Base-by-base conservation (phyloP, 441 rosid genomes). In the Breynia disticha region DNA sequence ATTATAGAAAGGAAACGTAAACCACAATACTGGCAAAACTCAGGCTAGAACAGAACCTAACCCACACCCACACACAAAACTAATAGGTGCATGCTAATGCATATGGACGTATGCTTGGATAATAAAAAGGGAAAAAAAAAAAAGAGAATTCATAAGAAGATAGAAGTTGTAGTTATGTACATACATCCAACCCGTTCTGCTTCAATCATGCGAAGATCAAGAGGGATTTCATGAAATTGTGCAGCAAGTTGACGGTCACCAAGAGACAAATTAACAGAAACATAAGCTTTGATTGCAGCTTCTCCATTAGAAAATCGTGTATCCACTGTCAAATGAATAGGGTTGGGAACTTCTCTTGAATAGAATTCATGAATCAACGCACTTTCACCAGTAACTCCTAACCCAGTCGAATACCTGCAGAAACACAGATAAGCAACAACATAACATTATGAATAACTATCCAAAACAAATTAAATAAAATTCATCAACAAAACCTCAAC, bases 151-250 rank as follows among this genome's bases (percentile, higher is more conserved):
- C 41, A 48, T 11, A 48, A 1, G 3, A 54, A 42, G 10, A 24
- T 46, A 17, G 12, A 12, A 12, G 13, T 15, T 1, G 7, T 50
- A n/a, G 16, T 1, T 0, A 68, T 22, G 70, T 52, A 67, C 97
- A 63, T 78, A 91, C 97, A 91, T 78, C 91, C 95, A 56, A 91
- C 75, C 59, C 84, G 80, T 71, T 84, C 97, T 24, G 95, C 98
- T 66, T 91, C 97, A 59, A 79, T 72, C 95, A 84, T 86, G 19
- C 87, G 84, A 54, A 86, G 88, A 79, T 91, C 98, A 65, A 84
- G 77, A 57, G 97, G 95, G 63, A 88, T 79, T 83, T 86, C 97
- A 72, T 84, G 91, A 70, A 91, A 91, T 52, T 88, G 97, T 39
- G 95, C 91, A 50, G 94, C 98, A 52, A 91, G 82, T 7, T 75